Evolutionary conservation across 2,329 filamentous ascomycete species (phyloP).

Genomic region (Exophiala aquamarina): DNA sequence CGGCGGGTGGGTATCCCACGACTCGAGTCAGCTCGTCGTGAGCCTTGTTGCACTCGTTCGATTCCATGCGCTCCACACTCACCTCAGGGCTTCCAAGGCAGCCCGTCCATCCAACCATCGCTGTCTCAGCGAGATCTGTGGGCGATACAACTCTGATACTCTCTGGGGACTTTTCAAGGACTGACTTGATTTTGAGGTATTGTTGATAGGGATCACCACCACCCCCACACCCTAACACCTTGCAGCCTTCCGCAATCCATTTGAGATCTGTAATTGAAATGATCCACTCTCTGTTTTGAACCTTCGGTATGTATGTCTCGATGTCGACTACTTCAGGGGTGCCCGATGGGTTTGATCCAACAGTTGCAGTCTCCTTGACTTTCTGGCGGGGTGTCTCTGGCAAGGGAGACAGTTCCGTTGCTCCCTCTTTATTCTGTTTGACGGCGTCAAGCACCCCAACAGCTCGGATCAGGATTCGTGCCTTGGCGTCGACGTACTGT

Average conservation of each 20-base stretch:
- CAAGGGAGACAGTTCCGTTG: too few species aligned
- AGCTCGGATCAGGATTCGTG: slow-evolving; percentile 33
- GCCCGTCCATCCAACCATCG: slow-evolving; percentile 37
- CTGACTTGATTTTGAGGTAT: slow-evolving; percentile 21
- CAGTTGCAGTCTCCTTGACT: too few species aligned
- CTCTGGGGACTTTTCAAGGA: slow-evolving; percentile 29
- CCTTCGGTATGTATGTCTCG: slow-evolving; percentile 23
- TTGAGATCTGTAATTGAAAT: slow-evolving; percentile 46
- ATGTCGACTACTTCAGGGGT: slow-evolving; percentile 10
- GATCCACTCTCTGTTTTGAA: slow-evolving; percentile 37
- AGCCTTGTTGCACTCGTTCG: slow-evolving; percentile 51
- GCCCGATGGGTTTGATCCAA: too few species aligned
- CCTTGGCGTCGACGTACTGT: slow-evolving; percentile 36
- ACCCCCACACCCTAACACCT: slow-evolving; percentile 50
- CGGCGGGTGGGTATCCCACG: slow-evolving; percentile 44
- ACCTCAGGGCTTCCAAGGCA: slow-evolving; percentile 61
- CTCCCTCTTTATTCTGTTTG: too few species aligned
- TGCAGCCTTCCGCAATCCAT: slow-evolving; percentile 49
- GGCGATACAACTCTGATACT: slow-evolving; percentile 54
- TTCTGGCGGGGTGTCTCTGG: too few species aligned
- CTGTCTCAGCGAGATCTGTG: slow-evolving; percentile 51
- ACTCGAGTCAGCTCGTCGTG: slow-evolving; percentile 54
- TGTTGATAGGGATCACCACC: slow-evolving; percentile 43
- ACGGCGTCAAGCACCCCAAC: slow-evolving; percentile 28
- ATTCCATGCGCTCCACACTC: slow-evolving; percentile 59